Percentiles rank a stretch among this genome's conserved stretches.
These are phyloP conservation scores for Asclepias syriaca DNA, from an alignment of 257 asterid genomes.

Conservation along the genomic window DNA sequence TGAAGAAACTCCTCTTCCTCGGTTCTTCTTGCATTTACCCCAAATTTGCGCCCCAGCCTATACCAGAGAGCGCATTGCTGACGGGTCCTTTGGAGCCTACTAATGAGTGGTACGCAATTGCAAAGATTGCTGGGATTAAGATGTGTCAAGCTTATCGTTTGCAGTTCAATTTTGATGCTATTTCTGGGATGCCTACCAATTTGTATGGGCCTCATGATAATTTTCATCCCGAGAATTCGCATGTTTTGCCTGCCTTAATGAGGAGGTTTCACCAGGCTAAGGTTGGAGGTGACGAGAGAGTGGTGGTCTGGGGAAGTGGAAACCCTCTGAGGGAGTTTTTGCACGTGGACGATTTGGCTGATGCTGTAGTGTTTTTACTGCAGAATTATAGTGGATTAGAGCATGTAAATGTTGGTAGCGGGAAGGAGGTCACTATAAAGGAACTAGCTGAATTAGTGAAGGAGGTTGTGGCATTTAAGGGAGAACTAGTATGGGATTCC, in stretches of 20 bases:
- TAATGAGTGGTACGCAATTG: constrained; percentile 88
- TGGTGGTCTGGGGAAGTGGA: constrained; percentile 96
- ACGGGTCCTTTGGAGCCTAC: constrained; percentile 86
- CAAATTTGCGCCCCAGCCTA: constrained; percentile 90
- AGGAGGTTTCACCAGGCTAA: constrained; percentile 88
- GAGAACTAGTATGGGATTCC: constrained; percentile 81
- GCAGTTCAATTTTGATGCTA: constrained; percentile 69
- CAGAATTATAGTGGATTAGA: constrained; percentile 69
- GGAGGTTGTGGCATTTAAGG: constrained; percentile 80
- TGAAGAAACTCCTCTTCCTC: constrained; percentile 62
- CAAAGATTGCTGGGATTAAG: constrained; percentile 84
- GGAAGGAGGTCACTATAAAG: constrained; percentile 75
- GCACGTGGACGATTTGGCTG: constrained; percentile 90
- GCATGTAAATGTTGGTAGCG: constrained; percentile 95
- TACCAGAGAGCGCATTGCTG: constrained; percentile 74
- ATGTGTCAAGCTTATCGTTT: constrained; percentile 81
- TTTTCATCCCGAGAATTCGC: constrained; percentile 92
- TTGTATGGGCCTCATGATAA: constrained; percentile 75
- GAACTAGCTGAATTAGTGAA: constrained; percentile 83
- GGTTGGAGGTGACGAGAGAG: constrained; percentile 34
- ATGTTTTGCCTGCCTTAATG: constrained; percentile 75
- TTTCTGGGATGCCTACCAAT: constrained; percentile 89
- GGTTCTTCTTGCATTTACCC: constrained; percentile 98
- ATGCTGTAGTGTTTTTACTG: constrained; percentile 62
- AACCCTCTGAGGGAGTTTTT: constrained; percentile 82